A percentile compares a stretch with the other conserved stretches of the same genome.
Conservation (phyloP, 257 asterid species). For the Hygrophila difformis region DNA sequence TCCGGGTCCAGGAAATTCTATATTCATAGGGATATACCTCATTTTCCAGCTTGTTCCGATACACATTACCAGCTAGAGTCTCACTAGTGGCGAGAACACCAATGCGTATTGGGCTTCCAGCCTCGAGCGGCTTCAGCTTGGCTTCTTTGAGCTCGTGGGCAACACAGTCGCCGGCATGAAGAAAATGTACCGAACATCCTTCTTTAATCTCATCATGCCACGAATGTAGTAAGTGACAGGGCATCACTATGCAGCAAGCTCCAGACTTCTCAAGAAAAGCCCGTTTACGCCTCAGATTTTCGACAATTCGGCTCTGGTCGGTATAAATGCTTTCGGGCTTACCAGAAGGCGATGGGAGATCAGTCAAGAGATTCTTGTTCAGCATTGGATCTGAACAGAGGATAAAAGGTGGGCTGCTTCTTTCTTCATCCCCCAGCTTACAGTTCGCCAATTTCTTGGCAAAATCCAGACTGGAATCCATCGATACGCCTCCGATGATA, state of each 20-base stretch:
- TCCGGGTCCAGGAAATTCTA: background rate
- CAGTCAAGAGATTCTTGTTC: constrained; percentile 29
- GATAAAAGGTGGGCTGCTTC: constrained; percentile 18
- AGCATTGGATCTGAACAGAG: constrained; percentile 63
- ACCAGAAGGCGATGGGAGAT: constrained; percentile 13
- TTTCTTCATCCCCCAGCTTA: constrained; percentile 5
- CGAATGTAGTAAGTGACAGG: constrained; percentile 58
- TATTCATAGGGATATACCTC: constrained; percentile 32
- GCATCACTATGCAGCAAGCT: constrained; percentile 57
- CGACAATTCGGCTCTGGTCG: constrained; percentile 28
- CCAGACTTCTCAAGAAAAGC: constrained; percentile 55
- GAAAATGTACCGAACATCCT: constrained; percentile 60
- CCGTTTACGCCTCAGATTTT: constrained; percentile 44
- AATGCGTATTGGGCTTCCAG: constrained; percentile 56
- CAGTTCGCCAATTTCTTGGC: constrained; percentile 10
- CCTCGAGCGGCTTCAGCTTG: constrained; percentile 56
- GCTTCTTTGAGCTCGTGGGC: constrained; percentile 65
- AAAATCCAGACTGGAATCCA: constrained; percentile 14
- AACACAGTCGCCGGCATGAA: constrained; percentile 63
- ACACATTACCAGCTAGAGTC: constrained; percentile 30
- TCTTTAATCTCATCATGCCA: constrained; percentile 55
- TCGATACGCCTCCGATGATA: constrained; percentile 21
- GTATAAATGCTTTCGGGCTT: constrained; percentile 7
- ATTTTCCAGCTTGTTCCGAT: constrained; percentile 54
- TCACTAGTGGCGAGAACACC: constrained; percentile 47